Percentiles rank a stretch among this genome's conserved stretches.
Evolutionary conservation across 768 basidiomycete species (phyloP).

Genomic region (Lentinula boryana): DNA sequence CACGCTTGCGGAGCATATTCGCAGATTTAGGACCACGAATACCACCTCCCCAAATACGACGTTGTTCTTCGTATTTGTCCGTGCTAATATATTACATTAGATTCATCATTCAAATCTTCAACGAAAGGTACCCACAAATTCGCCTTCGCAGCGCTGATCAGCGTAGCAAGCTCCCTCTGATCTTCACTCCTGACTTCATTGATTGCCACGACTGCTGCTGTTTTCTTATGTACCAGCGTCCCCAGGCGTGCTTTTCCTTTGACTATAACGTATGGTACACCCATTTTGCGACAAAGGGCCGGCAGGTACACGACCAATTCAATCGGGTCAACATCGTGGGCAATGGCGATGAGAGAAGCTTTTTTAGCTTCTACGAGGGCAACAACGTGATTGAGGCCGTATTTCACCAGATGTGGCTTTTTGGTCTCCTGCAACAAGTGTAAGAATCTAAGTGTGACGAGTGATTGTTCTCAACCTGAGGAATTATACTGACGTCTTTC

Average conservation of each 20-base stretch:
- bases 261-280: conserved; percentile 96
- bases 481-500: conserved; percentile 31
- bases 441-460: not conserved
- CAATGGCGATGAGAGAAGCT: conserved; percentile 91
- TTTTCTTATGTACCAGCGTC: conserved; percentile 98
- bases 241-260: conserved; percentile 98
- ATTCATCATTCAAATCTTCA: not conserved
- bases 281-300: conserved; percentile 99
- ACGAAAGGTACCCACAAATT: conserved; percentile 72
- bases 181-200: conserved; percentile 97
- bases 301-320: conserved; percentile 99
- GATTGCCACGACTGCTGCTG: conserved; percentile 82
- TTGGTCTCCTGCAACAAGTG: conserved; percentile 57
- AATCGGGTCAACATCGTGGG: conserved; percentile 98
- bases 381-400: conserved; percentile 95
- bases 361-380: conserved; percentile 97
- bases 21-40: conserved; percentile 92
- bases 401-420: conserved; percentile 95
- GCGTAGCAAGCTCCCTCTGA: conserved; percentile 84
- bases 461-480: not conserved
- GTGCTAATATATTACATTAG: conserved; percentile 36
- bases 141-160: conserved; percentile 91
- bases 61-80: conserved; percentile 90
- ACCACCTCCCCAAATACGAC: conserved; percentile 95
- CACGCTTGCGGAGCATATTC: conserved; percentile 89